Percentiles rank a stretch among this genome's conserved stretches.
These are phyloP conservation scores for Leccinum pachyderme DNA, from an alignment of 1,284 basidiomycete genomes.

Conservation along the genomic window DNA sequence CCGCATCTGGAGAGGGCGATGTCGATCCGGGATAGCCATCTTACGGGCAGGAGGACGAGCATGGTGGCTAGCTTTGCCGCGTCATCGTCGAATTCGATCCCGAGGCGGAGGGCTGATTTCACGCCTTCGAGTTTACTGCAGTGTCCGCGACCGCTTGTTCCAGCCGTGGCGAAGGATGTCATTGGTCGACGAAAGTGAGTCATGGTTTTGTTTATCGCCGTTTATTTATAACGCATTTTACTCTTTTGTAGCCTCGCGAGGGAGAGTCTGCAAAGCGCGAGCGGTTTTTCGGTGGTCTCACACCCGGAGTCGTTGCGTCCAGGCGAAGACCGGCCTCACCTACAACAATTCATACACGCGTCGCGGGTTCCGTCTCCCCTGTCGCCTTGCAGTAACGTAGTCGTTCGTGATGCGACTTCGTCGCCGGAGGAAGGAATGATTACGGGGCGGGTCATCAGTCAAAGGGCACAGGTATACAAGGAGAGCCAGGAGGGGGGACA, in stretches of 20 bases:
- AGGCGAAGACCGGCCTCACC: slow-evolving; percentile 46
- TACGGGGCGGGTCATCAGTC: slow-evolving; percentile 54
- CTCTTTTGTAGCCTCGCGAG: slow-evolving; percentile 21
- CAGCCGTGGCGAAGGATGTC: slow-evolving; percentile 21
- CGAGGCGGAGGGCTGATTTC: slow-evolving; percentile 65
- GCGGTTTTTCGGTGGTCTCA: slow-evolving; percentile 37
- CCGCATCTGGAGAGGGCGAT: slow-evolving; percentile 26
- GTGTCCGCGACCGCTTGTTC: slow-evolving; percentile 22
- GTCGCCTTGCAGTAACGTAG: slow-evolving; percentile 34
- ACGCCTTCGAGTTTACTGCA: slow-evolving; percentile 47
- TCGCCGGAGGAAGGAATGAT: slow-evolving; percentile 1
- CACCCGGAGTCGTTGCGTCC: slow-evolving; percentile 32
- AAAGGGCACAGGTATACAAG: slow-evolving; percentile 59
- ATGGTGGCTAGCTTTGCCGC: slow-evolving; percentile 43
- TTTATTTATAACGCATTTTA: background rate
- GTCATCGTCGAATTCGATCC: slow-evolving; percentile 65
- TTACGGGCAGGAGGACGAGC: slow-evolving; percentile 42
- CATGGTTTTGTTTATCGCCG: background rate
- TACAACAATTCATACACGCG: slow-evolving; percentile 74
- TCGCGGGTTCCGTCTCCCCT: slow-evolving; percentile 63
- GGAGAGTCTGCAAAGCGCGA: slow-evolving; percentile 35
- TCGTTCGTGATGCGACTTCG: slow-evolving; percentile 21
- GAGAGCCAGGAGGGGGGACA: slow-evolving; percentile 29
- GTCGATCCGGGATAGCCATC: slow-evolving; percentile 43
- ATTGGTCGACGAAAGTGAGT: slow-evolving; percentile 27